phyloP scores from a whole-genome alignment of 1,139 yeast species.

The Taphrina confusa region DNA sequence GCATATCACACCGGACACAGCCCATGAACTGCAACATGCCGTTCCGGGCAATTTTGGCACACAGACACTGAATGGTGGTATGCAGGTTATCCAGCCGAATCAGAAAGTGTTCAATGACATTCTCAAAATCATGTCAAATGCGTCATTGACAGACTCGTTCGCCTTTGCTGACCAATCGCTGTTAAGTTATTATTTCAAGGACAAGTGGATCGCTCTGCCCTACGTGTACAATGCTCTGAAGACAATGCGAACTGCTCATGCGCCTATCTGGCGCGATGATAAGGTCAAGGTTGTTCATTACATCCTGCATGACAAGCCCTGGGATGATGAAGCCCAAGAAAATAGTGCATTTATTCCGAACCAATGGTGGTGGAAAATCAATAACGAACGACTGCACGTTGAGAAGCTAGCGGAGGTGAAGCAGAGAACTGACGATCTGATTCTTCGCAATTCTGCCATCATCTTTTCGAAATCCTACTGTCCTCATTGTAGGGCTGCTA shows the following conservation, averaged over 20 bases:
- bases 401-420: conserved; percentile 12
- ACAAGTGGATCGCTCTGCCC: conserved; percentile 55
- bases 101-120: conserved; percentile 48
- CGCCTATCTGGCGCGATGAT: conserved; percentile 52
- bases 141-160: conserved; percentile 49
- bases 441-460: conserved; percentile 11
- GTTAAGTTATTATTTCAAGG: conserved; percentile 55
- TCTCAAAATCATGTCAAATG: conserved; percentile 47
- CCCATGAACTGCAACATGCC: conserved; percentile 47
- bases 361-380: conserved; percentile 50
- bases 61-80: conserved; percentile 58
- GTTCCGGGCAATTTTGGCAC: conserved; percentile 51
- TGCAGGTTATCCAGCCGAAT: conserved; percentile 54
- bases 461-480: conserved; percentile 25
- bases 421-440: background rate
- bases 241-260: conserved; percentile 52
- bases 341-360: conserved; percentile 44
- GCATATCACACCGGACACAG: conserved; percentile 40
- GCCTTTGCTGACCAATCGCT: conserved; percentile 62
- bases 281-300: conserved; percentile 59
- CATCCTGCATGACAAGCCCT: conserved; percentile 56
- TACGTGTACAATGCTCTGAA: conserved; percentile 58
- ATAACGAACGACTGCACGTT: conserved; percentile 40
- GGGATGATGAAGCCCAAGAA: conserved; percentile 49
- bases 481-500: conserved; percentile 24